phyloP scores from a whole-genome alignment of 352 stramenopile genomes.

The Pythium grandisporangium region DNA sequence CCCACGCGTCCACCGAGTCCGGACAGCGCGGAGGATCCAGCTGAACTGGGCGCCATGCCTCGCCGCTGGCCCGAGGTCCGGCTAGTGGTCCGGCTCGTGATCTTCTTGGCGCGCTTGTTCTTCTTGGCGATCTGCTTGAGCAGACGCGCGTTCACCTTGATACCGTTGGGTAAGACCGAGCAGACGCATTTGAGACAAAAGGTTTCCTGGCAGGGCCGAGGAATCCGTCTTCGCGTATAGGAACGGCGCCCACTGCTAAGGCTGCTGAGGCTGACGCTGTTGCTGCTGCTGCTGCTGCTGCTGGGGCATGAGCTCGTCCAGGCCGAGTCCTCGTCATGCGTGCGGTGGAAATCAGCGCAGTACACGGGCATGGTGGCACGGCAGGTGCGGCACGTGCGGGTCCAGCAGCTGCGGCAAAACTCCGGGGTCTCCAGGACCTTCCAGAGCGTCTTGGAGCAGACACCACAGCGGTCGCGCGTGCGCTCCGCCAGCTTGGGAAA shows the following conservation, averaged over 20 bases:
- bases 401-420: slow-evolving; percentile 58
- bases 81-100: slow-evolving; percentile 11
- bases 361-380: slow-evolving; percentile 67
- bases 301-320: no score
- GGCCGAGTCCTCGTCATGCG: slow-evolving; percentile 17
- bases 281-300: neutral
- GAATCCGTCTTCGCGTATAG: neutral
- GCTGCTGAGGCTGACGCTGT: no score
- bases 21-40: neutral
- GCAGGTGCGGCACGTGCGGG: slow-evolving; percentile 50
- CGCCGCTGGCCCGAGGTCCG: slow-evolving; percentile 8
- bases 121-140: slow-evolving; percentile 42
- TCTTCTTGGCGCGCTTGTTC: slow-evolving; percentile 34
- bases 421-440: slow-evolving; percentile 23
- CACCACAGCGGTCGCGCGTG: slow-evolving; percentile 28
- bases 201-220: slow-evolving; percentile 49
- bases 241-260: neutral
- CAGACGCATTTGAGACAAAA: slow-evolving; percentile 71
- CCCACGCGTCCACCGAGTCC: no score
- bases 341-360: slow-evolving; percentile 50
- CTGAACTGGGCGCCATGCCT: slow-evolving; percentile 1
- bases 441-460: slow-evolving; percentile 68
- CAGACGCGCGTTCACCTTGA: slow-evolving; percentile 57
- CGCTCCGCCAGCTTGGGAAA: slow-evolving; percentile 11
- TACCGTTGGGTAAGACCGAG: slow-evolving; percentile 46